These are phyloP conservation scores for Yamadazyma scolyti DNA, from an alignment of 805 yeast species.

Conservation along the genomic window DNA sequence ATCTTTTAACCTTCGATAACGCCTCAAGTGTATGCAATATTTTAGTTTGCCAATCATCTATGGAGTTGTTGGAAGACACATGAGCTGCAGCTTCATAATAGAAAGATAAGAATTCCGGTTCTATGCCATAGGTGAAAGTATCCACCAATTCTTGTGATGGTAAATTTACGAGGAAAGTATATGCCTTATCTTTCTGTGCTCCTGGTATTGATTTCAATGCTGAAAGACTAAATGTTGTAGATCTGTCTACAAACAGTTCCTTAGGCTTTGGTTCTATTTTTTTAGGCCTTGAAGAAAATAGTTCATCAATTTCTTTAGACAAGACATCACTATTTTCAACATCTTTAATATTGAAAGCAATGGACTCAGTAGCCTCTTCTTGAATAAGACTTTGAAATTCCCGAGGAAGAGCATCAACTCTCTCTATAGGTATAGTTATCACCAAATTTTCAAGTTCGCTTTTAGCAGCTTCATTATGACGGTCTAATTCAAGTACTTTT, in stretches of 20 bases:
- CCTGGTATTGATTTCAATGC: slow-evolving; percentile 24
- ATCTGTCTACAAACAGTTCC: slow-evolving; percentile 14
- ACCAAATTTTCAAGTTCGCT: slow-evolving; percentile 24
- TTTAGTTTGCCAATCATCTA: slow-evolving; percentile 12
- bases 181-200: slow-evolving; percentile 25
- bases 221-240: slow-evolving; percentile 22
- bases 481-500: slow-evolving; percentile 39
- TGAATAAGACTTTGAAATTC: slow-evolving; percentile 17
- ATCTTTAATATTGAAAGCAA: too few relatives aligned
- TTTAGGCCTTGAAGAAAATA: slow-evolving; percentile 11
- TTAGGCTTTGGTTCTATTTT: neutral
- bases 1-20: slow-evolving; percentile 32
- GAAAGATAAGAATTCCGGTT: slow-evolving; percentile 45
- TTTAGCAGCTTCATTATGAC: slow-evolving; percentile 34
- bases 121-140: slow-evolving; percentile 46
- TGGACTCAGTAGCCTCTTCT: neutral
- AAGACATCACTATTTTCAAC: neutral
- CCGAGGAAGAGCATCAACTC: slow-evolving; percentile 43
- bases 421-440: slow-evolving; percentile 29
- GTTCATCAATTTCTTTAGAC: slow-evolving; percentile 13
- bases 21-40: slow-evolving; percentile 18
- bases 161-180: slow-evolving; percentile 32
- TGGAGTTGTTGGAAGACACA: slow-evolving; percentile 9
- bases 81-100: slow-evolving; percentile 40
- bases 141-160: slow-evolving; percentile 17